These are phyloP conservation scores for Aspergillus fischeri DNA, from an alignment of 2,329 filamentous ascomycete species.

Conservation along the genomic window DNA sequence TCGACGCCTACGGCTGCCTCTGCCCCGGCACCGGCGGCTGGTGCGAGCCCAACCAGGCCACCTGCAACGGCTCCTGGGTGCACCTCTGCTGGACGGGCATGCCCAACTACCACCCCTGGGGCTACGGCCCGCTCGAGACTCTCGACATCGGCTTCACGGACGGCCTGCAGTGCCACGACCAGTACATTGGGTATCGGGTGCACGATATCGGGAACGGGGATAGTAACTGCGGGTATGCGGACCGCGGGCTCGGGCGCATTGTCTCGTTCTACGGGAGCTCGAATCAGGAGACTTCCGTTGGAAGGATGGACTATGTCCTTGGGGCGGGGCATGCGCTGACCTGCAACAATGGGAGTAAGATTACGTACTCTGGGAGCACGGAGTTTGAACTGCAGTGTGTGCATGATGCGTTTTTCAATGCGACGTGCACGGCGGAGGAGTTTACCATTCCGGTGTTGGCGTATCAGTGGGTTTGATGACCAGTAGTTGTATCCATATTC, in stretches of 20 bases:
- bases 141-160: slow-evolving; percentile 23
- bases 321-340: slow-evolving; percentile 23
- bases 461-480: slow-evolving; percentile 20
- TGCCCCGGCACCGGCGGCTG: slow-evolving; percentile 16
- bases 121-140: slow-evolving; percentile 22
- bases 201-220: slow-evolving; percentile 25
- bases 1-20: slow-evolving; percentile 20
- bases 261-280: slow-evolving; percentile 26
- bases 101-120: slow-evolving; percentile 29
- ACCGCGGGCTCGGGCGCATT: slow-evolving; percentile 21
- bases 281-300: slow-evolving; percentile 13
- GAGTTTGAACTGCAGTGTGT: slow-evolving; percentile 21
- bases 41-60: slow-evolving; percentile 21
- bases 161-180: slow-evolving; percentile 22
- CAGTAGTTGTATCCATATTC: no score
- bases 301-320: slow-evolving; percentile 22
- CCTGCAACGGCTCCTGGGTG: slow-evolving; percentile 23
- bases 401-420: slow-evolving; percentile 25
- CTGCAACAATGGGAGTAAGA: slow-evolving; percentile 24
- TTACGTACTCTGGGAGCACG: slow-evolving; percentile 23
- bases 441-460: slow-evolving; percentile 24
- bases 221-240: slow-evolving; percentile 26
- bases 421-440: slow-evolving; percentile 22
- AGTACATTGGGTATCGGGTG: slow-evolving; percentile 27
- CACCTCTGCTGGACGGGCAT: slow-evolving; percentile 25